Percentiles rank a stretch among this genome's conserved stretches.
Evolutionary conservation across 495 filamentous ascomycete species (phyloP).

Genomic region (Letharia columbiana): DNA sequence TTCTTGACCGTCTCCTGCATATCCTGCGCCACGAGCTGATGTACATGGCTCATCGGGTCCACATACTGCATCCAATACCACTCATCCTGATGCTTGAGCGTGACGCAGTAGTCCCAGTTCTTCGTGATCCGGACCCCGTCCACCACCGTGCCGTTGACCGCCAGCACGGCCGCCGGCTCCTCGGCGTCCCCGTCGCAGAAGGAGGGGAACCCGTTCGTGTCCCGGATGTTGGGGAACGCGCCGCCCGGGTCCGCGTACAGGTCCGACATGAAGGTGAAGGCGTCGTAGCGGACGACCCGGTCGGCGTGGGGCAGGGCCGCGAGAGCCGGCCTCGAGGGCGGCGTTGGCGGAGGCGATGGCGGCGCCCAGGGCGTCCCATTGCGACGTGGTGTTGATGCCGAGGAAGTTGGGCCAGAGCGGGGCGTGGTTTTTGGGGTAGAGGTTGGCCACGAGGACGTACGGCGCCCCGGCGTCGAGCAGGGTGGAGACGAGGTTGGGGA

Average conservation of each 20-base stretch:
- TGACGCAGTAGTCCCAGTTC: neutral
- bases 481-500: neutral
- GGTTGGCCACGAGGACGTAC: neutral
- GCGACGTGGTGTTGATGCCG: neutral
- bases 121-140: neutral
- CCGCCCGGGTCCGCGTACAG: neutral
- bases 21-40: constrained; percentile 10
- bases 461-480: neutral
- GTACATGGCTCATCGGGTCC: constrained; percentile 2
- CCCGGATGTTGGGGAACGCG: neutral
- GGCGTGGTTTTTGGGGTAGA: neutral
- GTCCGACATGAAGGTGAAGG: neutral
- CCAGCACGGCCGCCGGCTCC: neutral
- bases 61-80: constrained; percentile 13
- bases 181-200: neutral
- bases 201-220: neutral
- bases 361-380: neutral
- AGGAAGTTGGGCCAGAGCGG: neutral
- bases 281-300: neutral
- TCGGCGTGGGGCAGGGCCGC: neutral
- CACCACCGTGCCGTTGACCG: neutral
- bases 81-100: neutral
- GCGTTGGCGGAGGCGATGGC: neutral
- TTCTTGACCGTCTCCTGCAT: neutral
- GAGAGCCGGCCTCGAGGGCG: neutral